Conservation (phyloP, 2,329 filamentous ascomycete genomes). For the Penicillium occitanis region DNA sequence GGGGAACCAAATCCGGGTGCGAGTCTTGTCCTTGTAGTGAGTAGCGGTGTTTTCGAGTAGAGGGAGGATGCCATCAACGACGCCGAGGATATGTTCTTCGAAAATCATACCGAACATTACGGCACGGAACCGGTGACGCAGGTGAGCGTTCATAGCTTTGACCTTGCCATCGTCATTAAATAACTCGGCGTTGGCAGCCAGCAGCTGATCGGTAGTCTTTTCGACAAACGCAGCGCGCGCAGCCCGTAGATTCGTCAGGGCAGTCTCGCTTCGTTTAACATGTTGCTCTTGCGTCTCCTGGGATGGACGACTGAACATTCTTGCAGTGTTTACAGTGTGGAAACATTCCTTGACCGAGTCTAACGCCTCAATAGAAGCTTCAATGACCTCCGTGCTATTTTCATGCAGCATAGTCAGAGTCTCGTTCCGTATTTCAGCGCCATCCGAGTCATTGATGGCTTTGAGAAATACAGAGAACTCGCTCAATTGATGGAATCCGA, state of each 20-base stretch:
- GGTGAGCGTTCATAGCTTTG: slow-evolving; percentile 27
- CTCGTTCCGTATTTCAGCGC: slow-evolving; percentile 32
- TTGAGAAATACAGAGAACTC: slow-evolving; percentile 38
- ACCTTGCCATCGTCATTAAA: slow-evolving; percentile 45
- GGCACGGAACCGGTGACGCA: slow-evolving; percentile 36
- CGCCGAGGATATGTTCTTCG: slow-evolving; percentile 45
- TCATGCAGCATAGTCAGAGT: slow-evolving; percentile 36
- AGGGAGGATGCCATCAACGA: slow-evolving; percentile 33
- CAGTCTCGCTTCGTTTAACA: slow-evolving; percentile 24
- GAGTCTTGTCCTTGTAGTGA: slow-evolving; percentile 39
- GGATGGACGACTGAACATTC: slow-evolving; percentile 31
- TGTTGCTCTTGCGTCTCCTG: slow-evolving; percentile 27
- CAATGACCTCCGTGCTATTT: slow-evolving; percentile 30
- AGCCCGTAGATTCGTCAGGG: slow-evolving; percentile 29
- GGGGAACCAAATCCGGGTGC: slow-evolving; percentile 46
- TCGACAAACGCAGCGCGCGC: slow-evolving; percentile 29
- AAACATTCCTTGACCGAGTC: slow-evolving; percentile 29
- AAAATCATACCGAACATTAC: slow-evolving; percentile 51
- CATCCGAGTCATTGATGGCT: slow-evolving; percentile 42
- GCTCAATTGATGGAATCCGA: slow-evolving; percentile 34
- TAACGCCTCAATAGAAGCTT: slow-evolving; percentile 30
- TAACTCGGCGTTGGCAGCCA: slow-evolving; percentile 42
- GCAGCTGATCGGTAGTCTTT: slow-evolving; percentile 44
- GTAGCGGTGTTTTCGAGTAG: slow-evolving; percentile 41
- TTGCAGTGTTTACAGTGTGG: slow-evolving; percentile 31